Evolutionary conservation across 1,284 basidiomycete species (phyloP).

Genomic region (Papiliotrema fonsecae): DNA sequence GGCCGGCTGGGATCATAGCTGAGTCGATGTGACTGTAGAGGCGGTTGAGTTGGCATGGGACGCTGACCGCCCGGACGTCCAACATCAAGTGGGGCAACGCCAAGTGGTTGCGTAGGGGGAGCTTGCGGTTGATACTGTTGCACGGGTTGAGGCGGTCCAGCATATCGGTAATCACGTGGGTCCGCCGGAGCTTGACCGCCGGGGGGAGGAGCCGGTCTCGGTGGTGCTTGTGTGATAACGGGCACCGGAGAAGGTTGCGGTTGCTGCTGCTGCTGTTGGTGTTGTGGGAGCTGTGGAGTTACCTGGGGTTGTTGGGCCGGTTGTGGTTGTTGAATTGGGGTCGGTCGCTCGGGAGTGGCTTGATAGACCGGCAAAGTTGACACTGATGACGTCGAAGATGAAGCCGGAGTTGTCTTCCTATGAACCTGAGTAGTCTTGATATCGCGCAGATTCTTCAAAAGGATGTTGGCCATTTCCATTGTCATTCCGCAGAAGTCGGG

Average conservation of each 20-base stretch:
- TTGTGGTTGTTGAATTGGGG: conserved; percentile 11
- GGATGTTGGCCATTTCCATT: conserved; percentile 96
- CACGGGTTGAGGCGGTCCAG: conserved; percentile 48
- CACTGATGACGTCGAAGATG: conserved; percentile 27
- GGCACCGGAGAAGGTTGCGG: too few species aligned
- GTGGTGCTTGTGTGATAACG: too few species aligned
- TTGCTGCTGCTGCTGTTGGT: conserved; percentile 9
- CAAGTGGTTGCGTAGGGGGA: too few species aligned
- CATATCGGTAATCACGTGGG: conserved; percentile 32
- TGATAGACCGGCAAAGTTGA: conserved; percentile 27
- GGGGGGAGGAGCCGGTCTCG: conserved; percentile 17
- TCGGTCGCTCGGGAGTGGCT: conserved; percentile 1
- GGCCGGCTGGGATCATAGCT: conserved; percentile 28
- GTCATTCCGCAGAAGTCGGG: conserved; percentile 99
- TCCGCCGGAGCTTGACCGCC: conserved; percentile 7
- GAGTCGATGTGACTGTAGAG: conserved; percentile 27
- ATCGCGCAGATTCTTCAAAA: conserved; percentile 78
- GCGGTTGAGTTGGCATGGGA: conserved; percentile 45
- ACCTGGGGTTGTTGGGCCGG: conserved; percentile 15
- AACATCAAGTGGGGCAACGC: too few species aligned
- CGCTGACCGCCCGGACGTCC: conserved; percentile 46
- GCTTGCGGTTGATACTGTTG: too few species aligned
- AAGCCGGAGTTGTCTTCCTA: conserved; percentile 29
- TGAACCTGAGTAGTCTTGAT: conserved; percentile 57
- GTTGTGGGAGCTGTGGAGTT: conserved; percentile 16